These are phyloP conservation scores for Fraxinus paxiana DNA, from an alignment of 305 asterid species.

Conservation along the genomic window DNA sequence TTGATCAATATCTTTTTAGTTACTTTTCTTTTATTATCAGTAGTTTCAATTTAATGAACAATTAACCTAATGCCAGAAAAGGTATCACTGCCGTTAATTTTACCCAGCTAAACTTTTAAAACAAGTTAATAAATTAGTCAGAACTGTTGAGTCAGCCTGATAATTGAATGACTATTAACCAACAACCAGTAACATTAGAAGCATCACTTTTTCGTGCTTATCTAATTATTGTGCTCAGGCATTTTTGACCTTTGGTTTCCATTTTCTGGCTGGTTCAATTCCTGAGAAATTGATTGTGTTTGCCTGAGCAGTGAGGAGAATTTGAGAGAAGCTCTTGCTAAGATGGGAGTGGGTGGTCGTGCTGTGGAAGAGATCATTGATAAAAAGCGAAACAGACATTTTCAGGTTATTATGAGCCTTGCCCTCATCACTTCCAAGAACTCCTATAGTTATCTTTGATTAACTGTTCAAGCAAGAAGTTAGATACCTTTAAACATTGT, in stretches of 20 bases:
- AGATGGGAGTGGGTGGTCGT: slow-evolving; percentile 73
- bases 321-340: slow-evolving; percentile 77
- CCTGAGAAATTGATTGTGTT: slow-evolving; percentile 21
- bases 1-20: not conserved
- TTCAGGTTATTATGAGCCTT: slow-evolving; percentile 52
- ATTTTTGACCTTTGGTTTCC: slow-evolving; percentile 3
- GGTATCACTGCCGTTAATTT: not conserved
- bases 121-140: not conserved
- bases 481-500: slow-evolving; percentile 10
- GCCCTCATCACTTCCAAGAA: slow-evolving; percentile 16
- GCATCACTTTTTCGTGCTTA: slow-evolving; percentile 1
- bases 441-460: not conserved
- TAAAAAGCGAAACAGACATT: slow-evolving; percentile 75
- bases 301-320: slow-evolving; percentile 72
- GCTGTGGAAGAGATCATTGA: slow-evolving; percentile 68
- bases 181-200: slow-evolving; percentile 2
- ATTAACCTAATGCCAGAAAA: not conserved
- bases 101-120: not conserved
- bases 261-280: slow-evolving; percentile 4
- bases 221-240: not conserved
- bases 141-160: not conserved
- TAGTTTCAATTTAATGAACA: not conserved
- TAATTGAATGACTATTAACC: slow-evolving; percentile 7
- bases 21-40: not conserved
- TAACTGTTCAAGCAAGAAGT: slow-evolving; percentile 11